Percentiles rank a stretch among this genome's conserved stretches.
phyloP scores from a whole-genome alignment of 768 basidiomycete genomes.

The Pulveroboletus sp. region DNA sequence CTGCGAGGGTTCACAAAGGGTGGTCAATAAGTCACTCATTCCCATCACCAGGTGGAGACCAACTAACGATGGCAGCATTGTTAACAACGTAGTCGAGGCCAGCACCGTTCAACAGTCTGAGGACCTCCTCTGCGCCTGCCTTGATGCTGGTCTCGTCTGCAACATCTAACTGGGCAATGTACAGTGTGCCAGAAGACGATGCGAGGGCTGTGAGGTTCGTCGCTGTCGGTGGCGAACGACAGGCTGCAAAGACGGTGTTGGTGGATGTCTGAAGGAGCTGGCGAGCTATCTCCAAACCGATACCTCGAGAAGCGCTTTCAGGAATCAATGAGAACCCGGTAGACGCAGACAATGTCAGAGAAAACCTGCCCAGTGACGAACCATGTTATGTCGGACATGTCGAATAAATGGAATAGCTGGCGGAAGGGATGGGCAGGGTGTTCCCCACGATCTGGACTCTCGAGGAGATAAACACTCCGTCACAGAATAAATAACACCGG shows the following conservation, averaged over 20 bases:
- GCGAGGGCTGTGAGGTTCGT: conserved; percentile 10
- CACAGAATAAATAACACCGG: not conserved
- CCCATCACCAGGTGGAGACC: not conserved
- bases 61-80: conserved; percentile 38
- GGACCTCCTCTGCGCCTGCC: conserved; percentile 19
- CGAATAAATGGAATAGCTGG: not conserved
- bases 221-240: conserved; percentile 20
- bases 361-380: conserved; percentile 7
- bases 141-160: conserved; percentile 25
- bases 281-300: conserved; percentile 11
- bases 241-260: conserved; percentile 25
- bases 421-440: not conserved
- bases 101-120: conserved; percentile 24
- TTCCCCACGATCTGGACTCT: not conserved
- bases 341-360: too few relatives aligned
- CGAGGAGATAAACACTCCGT: too few relatives aligned
- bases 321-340: not conserved
- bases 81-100: conserved; percentile 38
- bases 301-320: conserved; percentile 11
- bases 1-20: conserved; percentile 9
- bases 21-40: not conserved
- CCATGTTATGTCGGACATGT: conserved; percentile 6
- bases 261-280: conserved; percentile 9
- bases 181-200: conserved; percentile 26
- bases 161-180: conserved; percentile 35